Percentiles rank a stretch among this genome's conserved stretches.
Conservation (phyloP, 2,329 filamentous ascomycete genomes). For the Westerdykella ornata region DNA sequence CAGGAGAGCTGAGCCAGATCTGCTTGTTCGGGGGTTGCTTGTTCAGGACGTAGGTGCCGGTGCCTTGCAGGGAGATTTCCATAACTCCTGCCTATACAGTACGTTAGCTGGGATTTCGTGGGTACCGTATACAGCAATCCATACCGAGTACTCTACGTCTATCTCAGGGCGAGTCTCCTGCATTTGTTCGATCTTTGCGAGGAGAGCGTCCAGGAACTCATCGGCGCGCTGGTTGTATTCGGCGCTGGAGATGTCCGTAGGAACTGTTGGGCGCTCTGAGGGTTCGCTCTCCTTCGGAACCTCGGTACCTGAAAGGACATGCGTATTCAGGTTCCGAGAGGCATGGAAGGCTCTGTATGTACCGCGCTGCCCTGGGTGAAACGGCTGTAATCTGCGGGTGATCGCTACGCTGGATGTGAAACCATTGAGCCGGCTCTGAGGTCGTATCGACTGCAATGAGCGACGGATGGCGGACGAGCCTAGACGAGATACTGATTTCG, state of each 20-base stretch:
- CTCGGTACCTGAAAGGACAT: constrained; percentile 43
- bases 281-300: constrained; percentile 31
- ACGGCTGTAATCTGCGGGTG: constrained; percentile 3
- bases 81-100: constrained; percentile 76
- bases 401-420: constrained; percentile 17
- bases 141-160: constrained; percentile 83
- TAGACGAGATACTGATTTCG: constrained; percentile 22
- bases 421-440: constrained; percentile 19
- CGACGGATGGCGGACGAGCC: constrained; percentile 18
- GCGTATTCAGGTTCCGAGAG: constrained; percentile 17
- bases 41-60: constrained; percentile 89
- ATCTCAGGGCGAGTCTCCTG: constrained; percentile 68
- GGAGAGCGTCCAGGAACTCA: constrained; percentile 59
- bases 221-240: constrained; percentile 76
- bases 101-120: constrained; percentile 7
- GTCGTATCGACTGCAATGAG: constrained; percentile 16
- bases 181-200: constrained; percentile 59
- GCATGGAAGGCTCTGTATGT: constrained; percentile 21
- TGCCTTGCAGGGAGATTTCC: constrained; percentile 60
- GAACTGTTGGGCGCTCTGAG: constrained; percentile 40
- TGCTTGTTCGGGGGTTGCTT: constrained; percentile 97
- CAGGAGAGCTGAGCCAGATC: constrained; percentile 91
- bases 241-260: constrained; percentile 60
- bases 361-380: constrained; percentile 3
- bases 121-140: constrained; percentile 22